phyloP scores from a whole-genome alignment of 2,329 filamentous ascomycete genomes.

The Fusarium sp. region DNA sequence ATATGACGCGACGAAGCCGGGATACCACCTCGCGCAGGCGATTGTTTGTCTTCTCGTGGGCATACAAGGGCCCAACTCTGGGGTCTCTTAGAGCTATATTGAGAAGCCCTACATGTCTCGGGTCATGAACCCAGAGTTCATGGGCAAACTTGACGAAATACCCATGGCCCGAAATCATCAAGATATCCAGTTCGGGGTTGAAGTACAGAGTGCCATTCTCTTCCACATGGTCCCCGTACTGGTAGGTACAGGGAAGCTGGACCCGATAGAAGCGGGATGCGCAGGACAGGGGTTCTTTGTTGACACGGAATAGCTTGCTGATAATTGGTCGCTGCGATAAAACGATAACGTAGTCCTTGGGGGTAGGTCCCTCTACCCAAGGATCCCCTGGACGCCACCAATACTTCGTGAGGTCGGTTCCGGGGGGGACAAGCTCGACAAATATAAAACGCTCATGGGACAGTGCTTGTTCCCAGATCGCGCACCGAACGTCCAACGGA shows the following conservation, averaged over 20 bases:
- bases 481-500: rapidly evolving
- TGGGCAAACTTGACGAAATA: background rate
- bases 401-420: background rate
- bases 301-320: background rate
- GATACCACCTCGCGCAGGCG: background rate
- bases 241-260: background rate
- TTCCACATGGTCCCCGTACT: background rate
- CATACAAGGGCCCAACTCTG: background rate
- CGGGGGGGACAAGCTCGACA: background rate
- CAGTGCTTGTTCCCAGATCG: background rate
- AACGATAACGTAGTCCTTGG: background rate
- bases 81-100: background rate
- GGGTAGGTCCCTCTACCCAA: background rate
- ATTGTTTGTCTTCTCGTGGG: background rate
- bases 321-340: background rate
- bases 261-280: background rate
- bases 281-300: background rate
- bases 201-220: background rate
- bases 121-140: background rate
- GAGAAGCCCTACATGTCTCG: background rate
- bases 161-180: background rate
- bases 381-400: too few species aligned
- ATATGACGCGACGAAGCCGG: background rate
- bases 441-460: background rate
- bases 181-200: background rate